Conservation (phyloP, 495 filamentous ascomycete species). For the Penicillium subrubescens region DNA sequence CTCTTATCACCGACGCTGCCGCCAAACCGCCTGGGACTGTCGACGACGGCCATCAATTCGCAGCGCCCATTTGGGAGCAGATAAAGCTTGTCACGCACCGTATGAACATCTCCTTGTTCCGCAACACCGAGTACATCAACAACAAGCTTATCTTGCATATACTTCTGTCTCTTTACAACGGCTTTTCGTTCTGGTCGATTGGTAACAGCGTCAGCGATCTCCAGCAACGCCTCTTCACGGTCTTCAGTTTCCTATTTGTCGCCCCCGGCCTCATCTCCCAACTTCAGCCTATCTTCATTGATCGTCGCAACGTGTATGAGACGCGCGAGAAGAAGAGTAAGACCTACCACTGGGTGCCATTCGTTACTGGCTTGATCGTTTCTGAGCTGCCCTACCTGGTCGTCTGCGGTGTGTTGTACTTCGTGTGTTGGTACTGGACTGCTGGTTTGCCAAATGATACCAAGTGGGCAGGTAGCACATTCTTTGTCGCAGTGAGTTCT, state of each 20-base stretch:
- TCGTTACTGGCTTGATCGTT: slow-evolving; percentile 51
- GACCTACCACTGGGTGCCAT: slow-evolving; percentile 57
- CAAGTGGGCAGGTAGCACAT: not conserved
- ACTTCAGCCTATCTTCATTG: slow-evolving; percentile 56
- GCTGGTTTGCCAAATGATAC: not conserved
- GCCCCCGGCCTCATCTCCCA: slow-evolving; percentile 53
- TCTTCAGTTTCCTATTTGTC: slow-evolving; percentile 55
- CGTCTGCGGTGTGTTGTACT: slow-evolving; percentile 51
- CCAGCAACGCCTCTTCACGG: slow-evolving; percentile 29
- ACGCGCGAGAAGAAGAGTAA: slow-evolving; percentile 53
- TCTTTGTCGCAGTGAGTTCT: not conserved
- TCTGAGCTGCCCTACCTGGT: slow-evolving; percentile 56
- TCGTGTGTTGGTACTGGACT: slow-evolving; percentile 49
- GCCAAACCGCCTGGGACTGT: slow-evolving; percentile 33
- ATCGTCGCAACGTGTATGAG: slow-evolving; percentile 55
- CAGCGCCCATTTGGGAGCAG: slow-evolving; percentile 59
- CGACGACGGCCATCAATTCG: slow-evolving; percentile 53
- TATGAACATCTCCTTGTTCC: slow-evolving; percentile 43
- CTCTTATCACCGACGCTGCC: slow-evolving; percentile 48
- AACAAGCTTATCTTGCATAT: slow-evolving; percentile 56
- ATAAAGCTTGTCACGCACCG: slow-evolving; percentile 58
- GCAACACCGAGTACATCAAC: slow-evolving; percentile 58
- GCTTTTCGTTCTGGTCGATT: slow-evolving; percentile 42
- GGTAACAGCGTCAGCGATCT: not conserved
- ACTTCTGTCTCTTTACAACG: slow-evolving; percentile 22